phyloP scores from a whole-genome alignment of 176 grass and related monocot genomes.

The Oryza coarctata region DNA sequence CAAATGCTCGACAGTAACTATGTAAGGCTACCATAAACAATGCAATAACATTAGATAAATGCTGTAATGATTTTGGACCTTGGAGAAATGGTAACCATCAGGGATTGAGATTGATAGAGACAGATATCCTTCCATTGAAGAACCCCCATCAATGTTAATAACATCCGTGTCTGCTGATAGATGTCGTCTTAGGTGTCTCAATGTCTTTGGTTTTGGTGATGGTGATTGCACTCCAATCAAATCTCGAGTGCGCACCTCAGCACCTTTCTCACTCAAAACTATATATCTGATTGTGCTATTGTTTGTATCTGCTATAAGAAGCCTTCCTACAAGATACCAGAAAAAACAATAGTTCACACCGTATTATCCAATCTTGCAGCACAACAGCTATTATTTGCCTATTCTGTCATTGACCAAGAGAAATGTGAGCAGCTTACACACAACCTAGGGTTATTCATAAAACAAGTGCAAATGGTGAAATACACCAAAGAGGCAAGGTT shows the following conservation, averaged over 20 bases:
- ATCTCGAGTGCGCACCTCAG: conserved; percentile 68
- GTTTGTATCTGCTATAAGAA: conserved; percentile 98
- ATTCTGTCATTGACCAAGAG: neutral
- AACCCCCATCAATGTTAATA: conserved; percentile 81
- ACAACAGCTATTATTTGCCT: neutral
- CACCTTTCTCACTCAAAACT: conserved; percentile 65
- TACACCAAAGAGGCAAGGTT: neutral
- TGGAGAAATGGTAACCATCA: conserved; percentile 96
- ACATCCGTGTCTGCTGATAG: conserved; percentile 76
- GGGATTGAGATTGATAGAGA: conserved; percentile 77
- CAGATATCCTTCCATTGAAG: conserved; percentile 71
- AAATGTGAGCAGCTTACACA: neutral
- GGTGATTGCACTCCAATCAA: conserved; percentile 74
- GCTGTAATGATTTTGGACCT: conserved; percentile 48
- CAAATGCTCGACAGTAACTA: conserved; percentile 2
- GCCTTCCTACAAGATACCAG: conserved; percentile 67
- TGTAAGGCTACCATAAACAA: neutral
- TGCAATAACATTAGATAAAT: conserved; percentile 26
- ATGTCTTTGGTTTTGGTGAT: conserved; percentile 61
- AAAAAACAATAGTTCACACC: conserved; percentile 18
- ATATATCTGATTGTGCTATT: conserved; percentile 83
- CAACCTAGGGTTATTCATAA: neutral
- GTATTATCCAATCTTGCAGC: neutral
- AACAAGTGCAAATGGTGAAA: neutral
- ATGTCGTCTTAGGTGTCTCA: conserved; percentile 69